These are phyloP conservation scores for Coniosporium apollinis DNA, from an alignment of 495 filamentous ascomycete species.

Conservation along the genomic window DNA sequence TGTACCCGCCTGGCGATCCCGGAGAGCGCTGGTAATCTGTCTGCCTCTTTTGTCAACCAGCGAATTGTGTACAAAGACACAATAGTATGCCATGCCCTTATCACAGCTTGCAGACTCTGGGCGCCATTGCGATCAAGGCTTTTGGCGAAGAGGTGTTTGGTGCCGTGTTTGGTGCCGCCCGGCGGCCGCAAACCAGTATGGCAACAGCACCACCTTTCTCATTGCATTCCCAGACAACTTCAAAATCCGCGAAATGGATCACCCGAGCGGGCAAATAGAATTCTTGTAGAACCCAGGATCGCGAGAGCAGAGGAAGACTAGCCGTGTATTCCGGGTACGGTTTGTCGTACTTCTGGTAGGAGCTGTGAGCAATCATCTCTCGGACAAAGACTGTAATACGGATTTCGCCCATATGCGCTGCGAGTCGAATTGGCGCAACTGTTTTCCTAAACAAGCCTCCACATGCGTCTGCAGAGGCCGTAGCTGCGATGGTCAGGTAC, in stretches of 20 bases:
- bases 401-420: no score
- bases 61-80: conserved; percentile 16
- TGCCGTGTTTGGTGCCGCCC: no score
- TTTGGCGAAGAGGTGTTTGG: no score
- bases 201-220: background rate
- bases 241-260: conserved; percentile 9
- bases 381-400: no score
- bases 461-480: no score
- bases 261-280: conserved; percentile 9
- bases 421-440: no score
- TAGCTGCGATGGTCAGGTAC: no score
- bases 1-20: conserved; percentile 14
- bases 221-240: conserved; percentile 14
- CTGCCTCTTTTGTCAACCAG: conserved; percentile 17
- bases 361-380: no score
- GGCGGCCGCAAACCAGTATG: conserved; percentile 5
- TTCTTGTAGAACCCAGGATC: conserved; percentile 20
- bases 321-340: no score
- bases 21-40: conserved; percentile 21
- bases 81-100: conserved; percentile 12
- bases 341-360: no score
- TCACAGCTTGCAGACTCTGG: conserved; percentile 1
- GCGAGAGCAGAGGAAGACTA: no score
- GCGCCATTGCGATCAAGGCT: conserved; percentile 6
- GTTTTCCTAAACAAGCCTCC: no score